phyloP scores from a whole-genome alignment of 2,329 filamentous ascomycete genomes.

The Microdochium trichocladiopsis region DNA sequence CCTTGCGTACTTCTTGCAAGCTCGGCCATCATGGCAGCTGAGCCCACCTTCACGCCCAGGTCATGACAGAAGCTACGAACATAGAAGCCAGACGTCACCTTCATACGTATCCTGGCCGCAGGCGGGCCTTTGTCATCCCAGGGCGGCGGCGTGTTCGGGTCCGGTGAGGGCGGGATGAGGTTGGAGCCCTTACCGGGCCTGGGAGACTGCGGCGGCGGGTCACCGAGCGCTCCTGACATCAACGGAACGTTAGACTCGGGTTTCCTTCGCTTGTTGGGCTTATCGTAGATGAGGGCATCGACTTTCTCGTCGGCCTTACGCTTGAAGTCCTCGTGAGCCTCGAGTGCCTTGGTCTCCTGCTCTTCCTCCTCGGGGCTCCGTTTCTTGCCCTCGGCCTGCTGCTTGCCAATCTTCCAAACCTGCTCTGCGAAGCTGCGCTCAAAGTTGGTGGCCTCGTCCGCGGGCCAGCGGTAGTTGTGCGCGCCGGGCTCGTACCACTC shows the following conservation, averaged over 20 bases:
- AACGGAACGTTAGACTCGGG: constrained; percentile 30
- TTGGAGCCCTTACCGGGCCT: constrained; percentile 40
- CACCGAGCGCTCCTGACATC: constrained; percentile 52
- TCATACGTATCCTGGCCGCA: constrained; percentile 80
- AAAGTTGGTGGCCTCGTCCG: constrained; percentile 65
- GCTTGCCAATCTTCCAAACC: constrained; percentile 55
- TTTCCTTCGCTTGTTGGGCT: constrained; percentile 30
- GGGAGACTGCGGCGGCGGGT: constrained; percentile 36
- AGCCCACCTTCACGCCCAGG: constrained; percentile 73
- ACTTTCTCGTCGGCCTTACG: constrained; percentile 50
- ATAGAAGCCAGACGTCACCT: constrained; percentile 93
- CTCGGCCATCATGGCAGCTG: constrained; percentile 79
- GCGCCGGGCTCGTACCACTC: constrained; percentile 80
- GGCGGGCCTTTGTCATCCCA: constrained; percentile 61
- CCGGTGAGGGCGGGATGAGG: constrained; percentile 41
- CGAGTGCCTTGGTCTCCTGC: constrained; percentile 46
- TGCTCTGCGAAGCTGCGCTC: constrained; percentile 74
- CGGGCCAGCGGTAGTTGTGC: constrained; percentile 74
- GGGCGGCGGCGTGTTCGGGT: constrained; percentile 40
- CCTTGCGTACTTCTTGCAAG: constrained; percentile 76
- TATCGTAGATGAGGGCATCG: constrained; percentile 48
- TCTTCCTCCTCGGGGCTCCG: constrained; percentile 47
- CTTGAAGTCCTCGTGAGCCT: constrained; percentile 50
- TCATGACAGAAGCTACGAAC: constrained; percentile 92
- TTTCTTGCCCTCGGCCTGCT: constrained; percentile 41